Conservation (phyloP, 2,329 filamentous ascomycete species). For the Fonsecaea nubica region DNA sequence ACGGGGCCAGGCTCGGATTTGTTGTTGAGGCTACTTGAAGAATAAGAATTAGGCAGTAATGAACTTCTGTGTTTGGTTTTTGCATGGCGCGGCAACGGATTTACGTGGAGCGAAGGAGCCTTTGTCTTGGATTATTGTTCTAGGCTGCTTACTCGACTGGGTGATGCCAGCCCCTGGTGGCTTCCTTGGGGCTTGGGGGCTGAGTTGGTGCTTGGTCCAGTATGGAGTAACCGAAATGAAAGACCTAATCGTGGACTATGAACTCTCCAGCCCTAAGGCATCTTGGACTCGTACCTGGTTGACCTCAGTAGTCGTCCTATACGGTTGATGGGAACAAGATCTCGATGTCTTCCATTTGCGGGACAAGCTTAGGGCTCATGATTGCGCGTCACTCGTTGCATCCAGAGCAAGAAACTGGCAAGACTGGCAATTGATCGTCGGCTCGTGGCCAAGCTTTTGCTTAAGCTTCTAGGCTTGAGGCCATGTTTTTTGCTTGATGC, state of each 20-base stretch:
- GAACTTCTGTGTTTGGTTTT: conserved; percentile 21
- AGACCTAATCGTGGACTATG: not conserved
- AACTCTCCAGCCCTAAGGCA: too few relatives aligned
- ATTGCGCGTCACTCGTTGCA: conserved; percentile 11
- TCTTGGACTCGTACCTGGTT: not conserved
- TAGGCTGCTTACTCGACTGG: conserved; percentile 12
- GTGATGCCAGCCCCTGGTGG: not conserved
- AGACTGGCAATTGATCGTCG: not conserved
- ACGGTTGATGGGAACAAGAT: not conserved
- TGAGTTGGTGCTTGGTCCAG: not conserved
- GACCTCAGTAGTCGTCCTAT: not conserved
- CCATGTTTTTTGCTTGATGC: not conserved
- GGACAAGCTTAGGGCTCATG: conserved; percentile 5
- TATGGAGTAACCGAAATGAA: not conserved
- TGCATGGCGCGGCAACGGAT: conserved; percentile 23
- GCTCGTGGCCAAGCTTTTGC: conserved; percentile 1
- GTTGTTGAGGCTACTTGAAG: conserved; percentile 49
- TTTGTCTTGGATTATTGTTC: conserved; percentile 20
- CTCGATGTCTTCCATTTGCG: conserved; percentile 1
- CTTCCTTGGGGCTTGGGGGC: not conserved
- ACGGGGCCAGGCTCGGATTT: conserved; percentile 60
- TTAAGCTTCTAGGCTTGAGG: conserved; percentile 2
- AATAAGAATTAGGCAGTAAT: conserved; percentile 18
- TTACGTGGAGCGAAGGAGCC: conserved; percentile 27
- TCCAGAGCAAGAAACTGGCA: not conserved